Base-by-base conservation (phyloP, 2,329 filamentous ascomycete genomes). In the Ploettnerulaceae sp. region DNA sequence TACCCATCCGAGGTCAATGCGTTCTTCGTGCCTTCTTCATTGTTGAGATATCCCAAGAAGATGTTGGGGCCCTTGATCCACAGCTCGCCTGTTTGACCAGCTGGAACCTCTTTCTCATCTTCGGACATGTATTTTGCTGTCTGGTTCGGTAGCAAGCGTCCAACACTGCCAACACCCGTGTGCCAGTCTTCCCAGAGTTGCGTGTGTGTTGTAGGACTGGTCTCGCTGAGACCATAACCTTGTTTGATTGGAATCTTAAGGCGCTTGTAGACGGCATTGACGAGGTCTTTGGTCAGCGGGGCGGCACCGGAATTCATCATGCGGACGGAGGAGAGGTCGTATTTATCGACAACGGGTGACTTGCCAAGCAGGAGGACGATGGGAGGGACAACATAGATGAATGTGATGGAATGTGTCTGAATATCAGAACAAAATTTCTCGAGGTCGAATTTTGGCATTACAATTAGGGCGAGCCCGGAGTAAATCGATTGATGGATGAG, bases 301-400 rank as follows among this genome's bases (percentile, higher is more conserved):
- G 91, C 90, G 0, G 90, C 91, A 18, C 87, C 91, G 0, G 81
- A 90, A 67, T 89, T 93, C 72, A 95, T 73, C 78, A 90, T 90
- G 35, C 86, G 83, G 18, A 97, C 62, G 4, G 77, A 81, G 12
- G 79, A 82, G 32, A 97, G 72, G 64, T 97, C 81, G 68, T 94
- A 95, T 53, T 89, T 85, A 43, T 77, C 76, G 6, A 95, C 82
- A 3, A 81, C 61, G 0, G 89, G 89, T 57, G 86, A 78, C 65
- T 95, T 95, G 54, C 83, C 79, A 1, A 97, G 76, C 0, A 83
- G 75, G 7, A 97, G 75, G 1, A 95, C 76, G 5, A 97, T 81
- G 0, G 91, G 90, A 1, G 90, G 90, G 0, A 90, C 88, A 8
- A 95, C 77, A 63, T 91, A 95, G 34, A 77, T 73, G 63, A 87